Evolutionary conservation across 176 grass and related monocot species (phyloP).

Genomic region (Phoenix dactylifera): DNA sequence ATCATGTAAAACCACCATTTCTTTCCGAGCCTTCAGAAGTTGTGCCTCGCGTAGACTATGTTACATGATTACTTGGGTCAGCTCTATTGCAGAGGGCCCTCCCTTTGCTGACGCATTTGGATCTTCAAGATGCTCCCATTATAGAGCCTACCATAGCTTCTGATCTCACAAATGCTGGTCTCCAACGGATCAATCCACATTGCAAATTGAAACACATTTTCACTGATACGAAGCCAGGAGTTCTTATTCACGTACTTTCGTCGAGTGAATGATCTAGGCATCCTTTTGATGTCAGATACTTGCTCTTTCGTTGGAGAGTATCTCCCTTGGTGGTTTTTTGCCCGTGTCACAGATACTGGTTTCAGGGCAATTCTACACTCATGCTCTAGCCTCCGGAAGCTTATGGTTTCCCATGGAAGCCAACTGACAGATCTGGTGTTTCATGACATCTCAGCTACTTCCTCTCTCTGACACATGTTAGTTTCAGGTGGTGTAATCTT

Average conservation of each 20-base stretch:
- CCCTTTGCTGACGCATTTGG: conserved; percentile 58
- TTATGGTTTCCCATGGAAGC: conserved; percentile 74
- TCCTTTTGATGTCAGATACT: conserved; percentile 73
- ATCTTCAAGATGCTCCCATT: conserved; percentile 85
- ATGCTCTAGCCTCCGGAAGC: conserved; percentile 68
- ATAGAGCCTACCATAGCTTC: conserved; percentile 56
- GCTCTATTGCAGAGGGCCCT: conserved; percentile 60
- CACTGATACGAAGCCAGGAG: conserved; percentile 81
- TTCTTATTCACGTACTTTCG: conserved; percentile 75
- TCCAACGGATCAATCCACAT: conserved; percentile 72
- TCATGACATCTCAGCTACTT: conserved; percentile 95
- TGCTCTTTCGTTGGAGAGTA: conserved; percentile 77
- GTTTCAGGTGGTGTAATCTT: conserved; percentile 80
- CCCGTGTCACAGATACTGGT: conserved; percentile 81
- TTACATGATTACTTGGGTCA: conserved; percentile 73
- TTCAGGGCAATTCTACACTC: conserved; percentile 85
- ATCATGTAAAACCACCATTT: conserved; percentile 33
- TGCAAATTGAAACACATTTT: conserved; percentile 80
- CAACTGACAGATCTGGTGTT: conserved; percentile 93
- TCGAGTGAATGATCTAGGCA: conserved; percentile 79
- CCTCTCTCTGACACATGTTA: conserved; percentile 94
- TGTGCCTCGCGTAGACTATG: conserved; percentile 78
- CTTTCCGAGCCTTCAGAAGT: conserved; percentile 74
- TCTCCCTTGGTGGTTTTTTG: conserved; percentile 89
- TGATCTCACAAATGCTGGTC: conserved; percentile 86